Conservation (phyloP, 1,284 basidiomycete species). For the Macrocystidia cucumis region DNA sequence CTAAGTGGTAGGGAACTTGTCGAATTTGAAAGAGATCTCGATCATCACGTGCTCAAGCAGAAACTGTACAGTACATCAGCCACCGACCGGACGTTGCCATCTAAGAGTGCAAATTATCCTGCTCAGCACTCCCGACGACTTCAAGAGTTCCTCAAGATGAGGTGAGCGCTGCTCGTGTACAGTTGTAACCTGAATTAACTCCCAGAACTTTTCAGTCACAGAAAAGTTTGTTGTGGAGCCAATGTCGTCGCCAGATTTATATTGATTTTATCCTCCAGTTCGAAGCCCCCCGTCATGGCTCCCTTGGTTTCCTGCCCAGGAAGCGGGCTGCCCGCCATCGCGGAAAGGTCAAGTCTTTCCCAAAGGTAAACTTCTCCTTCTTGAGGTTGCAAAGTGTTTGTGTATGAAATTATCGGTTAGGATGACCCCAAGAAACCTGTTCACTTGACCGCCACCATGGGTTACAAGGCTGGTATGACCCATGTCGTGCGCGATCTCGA, state of each 20-base stretch:
- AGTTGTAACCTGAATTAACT: slow-evolving; percentile 11
- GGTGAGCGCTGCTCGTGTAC: slow-evolving; percentile 25
- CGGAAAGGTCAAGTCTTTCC: slow-evolving; percentile 98
- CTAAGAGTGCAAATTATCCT: slow-evolving; percentile 16
- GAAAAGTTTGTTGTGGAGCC: slow-evolving; percentile 40
- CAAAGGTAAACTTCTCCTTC: slow-evolving; percentile 53
- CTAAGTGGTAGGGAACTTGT: no score
- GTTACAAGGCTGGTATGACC: slow-evolving; percentile 99
- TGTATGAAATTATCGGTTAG: slow-evolving; percentile 35
- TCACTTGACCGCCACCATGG: slow-evolving; percentile 97
- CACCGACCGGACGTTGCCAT: slow-evolving; percentile 22
- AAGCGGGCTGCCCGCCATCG: slow-evolving; percentile 95
- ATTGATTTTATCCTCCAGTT: slow-evolving; percentile 44
- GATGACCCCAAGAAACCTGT: slow-evolving; percentile 99
- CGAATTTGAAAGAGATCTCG: no score
- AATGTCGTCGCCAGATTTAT: slow-evolving; percentile 3
- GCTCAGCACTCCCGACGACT: slow-evolving; percentile 21
- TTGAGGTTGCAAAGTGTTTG: no score
- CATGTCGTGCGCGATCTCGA: slow-evolving; percentile 99
- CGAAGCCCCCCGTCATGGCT: slow-evolving; percentile 94
- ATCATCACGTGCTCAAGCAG: not conserved
- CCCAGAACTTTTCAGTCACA: slow-evolving; percentile 43
- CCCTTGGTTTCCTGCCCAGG: slow-evolving; percentile 88
- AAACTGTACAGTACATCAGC: slow-evolving; percentile 32
- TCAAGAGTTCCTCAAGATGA: slow-evolving; percentile 44